Evolutionary conservation across 1,284 basidiomycete species (phyloP).

Genomic region (Chalciporus sp.): DNA sequence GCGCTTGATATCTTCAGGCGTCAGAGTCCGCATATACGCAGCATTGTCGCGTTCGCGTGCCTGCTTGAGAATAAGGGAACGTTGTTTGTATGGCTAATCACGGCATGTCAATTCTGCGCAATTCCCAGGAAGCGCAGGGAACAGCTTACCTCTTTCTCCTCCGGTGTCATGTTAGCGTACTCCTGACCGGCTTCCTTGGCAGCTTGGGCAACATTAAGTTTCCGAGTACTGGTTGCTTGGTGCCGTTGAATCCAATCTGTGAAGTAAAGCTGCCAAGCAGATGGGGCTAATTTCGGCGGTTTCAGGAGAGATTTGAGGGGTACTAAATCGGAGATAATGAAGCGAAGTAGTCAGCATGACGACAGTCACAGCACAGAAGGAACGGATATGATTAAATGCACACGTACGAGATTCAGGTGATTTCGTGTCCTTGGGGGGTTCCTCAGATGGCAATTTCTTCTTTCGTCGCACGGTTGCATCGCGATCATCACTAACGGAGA

Average conservation of each 20-base stretch:
- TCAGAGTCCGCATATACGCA: conserved; percentile 87
- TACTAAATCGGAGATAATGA: conserved; percentile 37
- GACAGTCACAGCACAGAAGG: conserved; percentile 31
- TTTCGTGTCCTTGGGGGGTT: conserved; percentile 38
- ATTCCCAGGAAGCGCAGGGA: conserved; percentile 30
- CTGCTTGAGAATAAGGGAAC: conserved; percentile 84
- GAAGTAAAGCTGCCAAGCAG: conserved; percentile 97
- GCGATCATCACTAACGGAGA: conserved; percentile 59
- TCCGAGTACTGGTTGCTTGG: conserved; percentile 75
- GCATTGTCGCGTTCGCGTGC: conserved; percentile 80
- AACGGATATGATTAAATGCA: conserved; percentile 34
- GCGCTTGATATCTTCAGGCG: conserved; percentile 92
- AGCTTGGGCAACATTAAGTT: conserved; percentile 94
- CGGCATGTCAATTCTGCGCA: conserved; percentile 30
- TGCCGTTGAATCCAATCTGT: conserved; percentile 93
- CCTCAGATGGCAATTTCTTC: conserved; percentile 54
- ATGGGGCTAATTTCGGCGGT: conserved; percentile 91
- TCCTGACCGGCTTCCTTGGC: conserved; percentile 94
- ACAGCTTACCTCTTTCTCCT: conserved; percentile 76
- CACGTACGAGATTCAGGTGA: conserved; percentile 35
- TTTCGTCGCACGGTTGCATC: conserved; percentile 72
- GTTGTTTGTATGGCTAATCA: conserved; percentile 76
- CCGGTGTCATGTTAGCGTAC: conserved; percentile 78
- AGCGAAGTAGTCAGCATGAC: conserved; percentile 23
- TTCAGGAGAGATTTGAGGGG: conserved; percentile 72